Evolutionary conservation across 2,329 filamentous ascomycete species (phyloP).

Genomic region (Metarhizium anisopliae): DNA sequence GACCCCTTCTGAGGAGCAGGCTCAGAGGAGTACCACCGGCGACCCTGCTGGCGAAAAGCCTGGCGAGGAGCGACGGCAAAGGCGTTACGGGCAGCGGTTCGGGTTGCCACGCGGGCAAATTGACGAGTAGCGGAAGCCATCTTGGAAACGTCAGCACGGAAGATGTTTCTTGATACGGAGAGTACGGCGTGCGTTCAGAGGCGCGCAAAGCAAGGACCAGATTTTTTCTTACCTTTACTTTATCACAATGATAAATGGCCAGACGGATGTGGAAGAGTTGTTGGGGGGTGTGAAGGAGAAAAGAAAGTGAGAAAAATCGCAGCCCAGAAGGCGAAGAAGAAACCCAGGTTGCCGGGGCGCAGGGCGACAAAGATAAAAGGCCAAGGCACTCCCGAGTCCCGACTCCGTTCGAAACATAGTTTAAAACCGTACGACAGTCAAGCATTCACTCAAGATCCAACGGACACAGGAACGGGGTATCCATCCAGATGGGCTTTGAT

Average conservation of each 20-base stretch:
- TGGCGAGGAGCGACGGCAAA: conserved; percentile 54
- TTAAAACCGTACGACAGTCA: not conserved
- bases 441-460: not conserved
- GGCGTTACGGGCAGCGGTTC: conserved; percentile 46
- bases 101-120: conserved; percentile 49
- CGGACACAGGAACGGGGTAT: conserved; percentile 1
- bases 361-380: conserved; percentile 4
- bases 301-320: not conserved
- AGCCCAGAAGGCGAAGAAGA: conserved; percentile 1
- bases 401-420: not conserved
- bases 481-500: conserved; percentile 1
- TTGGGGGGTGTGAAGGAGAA: not conserved
- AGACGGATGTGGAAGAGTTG: not conserved
- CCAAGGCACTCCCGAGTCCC: not conserved
- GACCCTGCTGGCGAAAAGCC: conserved; percentile 64
- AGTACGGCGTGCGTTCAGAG: not conserved
- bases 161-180: not conserved
- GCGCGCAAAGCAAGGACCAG: not conserved
- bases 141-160: conserved; percentile 11
- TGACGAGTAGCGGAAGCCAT: conserved; percentile 40
- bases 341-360: not conserved
- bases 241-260: not conserved
- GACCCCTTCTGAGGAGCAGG: conserved; percentile 40
- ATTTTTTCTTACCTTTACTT: not conserved
- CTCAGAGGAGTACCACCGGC: conserved; percentile 72